Percentiles rank a stretch among this genome's conserved stretches.
Evolutionary conservation across 306 rosid genomes (phyloP).

Genomic region (Vicia villosa): DNA sequence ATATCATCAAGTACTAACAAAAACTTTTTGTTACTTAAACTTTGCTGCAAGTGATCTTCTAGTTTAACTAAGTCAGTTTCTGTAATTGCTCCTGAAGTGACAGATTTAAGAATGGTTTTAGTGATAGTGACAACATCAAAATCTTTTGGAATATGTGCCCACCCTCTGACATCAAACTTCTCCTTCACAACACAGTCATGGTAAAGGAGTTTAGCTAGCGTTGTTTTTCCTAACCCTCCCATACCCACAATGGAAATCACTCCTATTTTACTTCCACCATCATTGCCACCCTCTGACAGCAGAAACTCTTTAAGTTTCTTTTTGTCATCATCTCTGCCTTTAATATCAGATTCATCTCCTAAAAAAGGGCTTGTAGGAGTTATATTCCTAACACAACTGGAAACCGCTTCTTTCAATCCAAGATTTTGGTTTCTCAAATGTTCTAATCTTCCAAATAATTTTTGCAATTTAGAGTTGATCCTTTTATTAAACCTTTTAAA

Average conservation of each 20-base stretch:
- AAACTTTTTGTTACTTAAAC: constrained; percentile 33
- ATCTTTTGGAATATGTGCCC: constrained; percentile 39
- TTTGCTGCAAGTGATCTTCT: constrained; percentile 28
- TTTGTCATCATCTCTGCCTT: constrained; percentile 17
- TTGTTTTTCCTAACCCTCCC: constrained; percentile 36
- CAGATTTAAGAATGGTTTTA: constrained; percentile 32
- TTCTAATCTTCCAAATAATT: constrained; percentile 24
- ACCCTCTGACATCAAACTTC: constrained; percentile 23
- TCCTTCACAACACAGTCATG: background rate
- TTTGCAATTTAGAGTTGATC: constrained; percentile 37
- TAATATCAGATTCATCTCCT: constrained; percentile 15
- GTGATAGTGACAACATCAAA: constrained; percentile 36
- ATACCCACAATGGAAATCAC: too few relatives aligned
- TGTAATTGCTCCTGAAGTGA: background rate
- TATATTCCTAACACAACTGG: background rate
- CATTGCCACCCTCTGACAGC: too few relatives aligned
- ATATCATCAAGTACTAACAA: constrained; percentile 50
- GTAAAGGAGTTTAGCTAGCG: constrained; percentile 38
- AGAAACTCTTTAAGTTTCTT: constrained; percentile 4
- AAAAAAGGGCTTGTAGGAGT: constrained; percentile 21
- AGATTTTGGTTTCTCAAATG: background rate
- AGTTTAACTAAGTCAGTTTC: constrained; percentile 20
- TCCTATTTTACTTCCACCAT: too few relatives aligned
- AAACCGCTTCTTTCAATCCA: constrained; percentile 21
- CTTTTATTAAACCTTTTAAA: constrained; percentile 33